Base-by-base conservation (phyloP, 2,329 filamentous ascomycete species). In the Fusarium sp. region DNA sequence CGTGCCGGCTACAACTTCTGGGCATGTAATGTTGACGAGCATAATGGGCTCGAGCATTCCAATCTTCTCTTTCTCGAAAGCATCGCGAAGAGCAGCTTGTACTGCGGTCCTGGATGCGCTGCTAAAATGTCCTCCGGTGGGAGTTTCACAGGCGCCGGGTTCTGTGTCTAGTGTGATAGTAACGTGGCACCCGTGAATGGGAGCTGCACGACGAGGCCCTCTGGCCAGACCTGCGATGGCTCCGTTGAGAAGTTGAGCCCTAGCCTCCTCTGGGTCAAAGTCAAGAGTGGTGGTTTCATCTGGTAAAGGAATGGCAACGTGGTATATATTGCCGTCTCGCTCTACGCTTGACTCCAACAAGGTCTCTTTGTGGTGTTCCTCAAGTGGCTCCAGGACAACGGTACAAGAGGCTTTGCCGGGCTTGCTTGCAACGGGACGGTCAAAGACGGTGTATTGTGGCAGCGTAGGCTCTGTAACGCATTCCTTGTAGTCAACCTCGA, bases 401-500 rank as follows among this genome's bases (percentile, higher is more conserved):
- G 87, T 90, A 76, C 94, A 97, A 4, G 88, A 88, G 6, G 93
- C 94, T 77, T 90, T 94, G 11, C 93, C 92, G 42, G 88, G 83
- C 75, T 93, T 95, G 43, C 93, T 92, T 9, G 92, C 93, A 21
- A 98, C 88, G 7, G 92, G 89, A 42, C 90, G 91, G 73, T 98
- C 93, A 75, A 94, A 94, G 7, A 89, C 82, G 53, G 87, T 86
- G 24, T 86, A 88, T 37, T 90, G 85, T 0, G 87, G 81, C 1
- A 78, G 77, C 1, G 90, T 91, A 1, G 85, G 74, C 5, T 83
- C 82, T 0, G 89, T 88, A 12, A 96, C 83, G 47, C 90, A 91
- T 81, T 99, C 96, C 56, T 97, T 91, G 80, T 98, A 99, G 71
- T 97, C 94, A 63, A 99, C 97, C 74, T 97, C 93, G 66, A 99